Conservation (phyloP, 768 basidiomycete genomes). For the Astraeus odoratus region DNA sequence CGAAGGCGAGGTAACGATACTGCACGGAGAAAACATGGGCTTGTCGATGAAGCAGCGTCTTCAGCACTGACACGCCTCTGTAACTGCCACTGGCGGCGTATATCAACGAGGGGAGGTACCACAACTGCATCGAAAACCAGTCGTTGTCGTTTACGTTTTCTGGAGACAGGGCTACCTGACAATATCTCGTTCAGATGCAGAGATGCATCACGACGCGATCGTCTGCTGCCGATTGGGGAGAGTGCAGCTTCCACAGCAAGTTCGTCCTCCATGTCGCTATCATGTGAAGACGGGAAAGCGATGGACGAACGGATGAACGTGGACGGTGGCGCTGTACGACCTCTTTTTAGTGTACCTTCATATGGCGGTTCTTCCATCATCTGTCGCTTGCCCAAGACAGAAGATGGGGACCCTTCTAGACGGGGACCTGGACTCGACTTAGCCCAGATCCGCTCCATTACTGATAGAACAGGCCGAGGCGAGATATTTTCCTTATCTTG, state of each 20-base stretch:
- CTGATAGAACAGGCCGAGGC: slow-evolving; percentile 32
- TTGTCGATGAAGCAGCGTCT: neutral
- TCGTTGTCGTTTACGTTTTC: slow-evolving; percentile 42
- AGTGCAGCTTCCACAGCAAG: slow-evolving; percentile 19
- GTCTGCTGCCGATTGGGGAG: slow-evolving; percentile 12
- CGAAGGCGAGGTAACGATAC: slow-evolving; percentile 18
- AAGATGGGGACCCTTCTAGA: slow-evolving; percentile 5
- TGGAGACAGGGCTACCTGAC: slow-evolving; percentile 3
- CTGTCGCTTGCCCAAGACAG: slow-evolving; percentile 40
- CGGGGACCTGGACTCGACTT: slow-evolving; percentile 27
- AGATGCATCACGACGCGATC: neutral
- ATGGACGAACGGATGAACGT: slow-evolving; percentile 27
- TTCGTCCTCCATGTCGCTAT: slow-evolving; percentile 27
- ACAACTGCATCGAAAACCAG: slow-evolving; percentile 47
- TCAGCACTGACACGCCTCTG: slow-evolving; percentile 17
- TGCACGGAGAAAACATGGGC: slow-evolving; percentile 20
- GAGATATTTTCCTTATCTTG: slow-evolving; percentile 58
- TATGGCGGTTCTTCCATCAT: slow-evolving; percentile 30
- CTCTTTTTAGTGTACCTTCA: slow-evolving; percentile 20
- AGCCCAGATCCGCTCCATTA: slow-evolving; percentile 40
- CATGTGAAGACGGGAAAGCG: slow-evolving; percentile 18
- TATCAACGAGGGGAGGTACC: slow-evolving; percentile 32
- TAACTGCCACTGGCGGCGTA: slow-evolving; percentile 16
- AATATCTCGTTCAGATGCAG: neutral
- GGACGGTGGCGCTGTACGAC: slow-evolving; percentile 10